Evolutionary conservation across 805 yeast species (phyloP), one percentile per base, ranked within the genome.

Genomic region (Ogataea corticis): DNA sequence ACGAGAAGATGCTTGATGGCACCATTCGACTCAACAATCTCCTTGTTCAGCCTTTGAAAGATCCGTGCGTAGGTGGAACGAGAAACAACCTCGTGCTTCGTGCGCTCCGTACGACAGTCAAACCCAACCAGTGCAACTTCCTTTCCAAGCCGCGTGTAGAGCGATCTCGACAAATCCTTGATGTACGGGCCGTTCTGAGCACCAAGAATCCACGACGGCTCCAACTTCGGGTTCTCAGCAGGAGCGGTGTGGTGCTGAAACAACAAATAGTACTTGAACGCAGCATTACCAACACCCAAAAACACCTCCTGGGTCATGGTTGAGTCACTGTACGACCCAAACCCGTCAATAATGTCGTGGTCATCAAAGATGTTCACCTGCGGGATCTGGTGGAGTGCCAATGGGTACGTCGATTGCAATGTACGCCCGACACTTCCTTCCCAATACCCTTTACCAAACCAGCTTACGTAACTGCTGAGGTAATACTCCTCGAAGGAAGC

Each of bases 301-400:
- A 92, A 87, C 7, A 87, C 77, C 1, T 80, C 82, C 32, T 81
- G 78, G 2, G 57, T 56, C 96, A 89, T 90, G 28, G 96, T 87
- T 1, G 65, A 45, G 53, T 89, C 86, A 39, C 75, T 72, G 64
- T 92, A 92, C 0, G 96, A 87, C 2, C 98, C 99, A 67, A 81
- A 92, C 2, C 98, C 99, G 62, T 92, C 99, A 54, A 94, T 91
- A 42, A 92, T 87, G 64, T 94, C 98, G 67, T 92, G 99, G 64
- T 92, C 99, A 65, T 92, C 99, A 67, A 71, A 91, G 27, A 92
- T 79, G 64, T 91, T 92, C 44, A 92, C 73, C 29, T 85, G 77
- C 5, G 99, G 98, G 51, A 92, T 91, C 38, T 80, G 80, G 0
- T 95, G 82, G 71, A 86, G 68, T 3, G 97, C 87, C 30, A 78